Evolutionary conservation across 2,329 filamentous ascomycete genomes (phyloP).

Genomic region (Trichoderma atroviride): DNA sequence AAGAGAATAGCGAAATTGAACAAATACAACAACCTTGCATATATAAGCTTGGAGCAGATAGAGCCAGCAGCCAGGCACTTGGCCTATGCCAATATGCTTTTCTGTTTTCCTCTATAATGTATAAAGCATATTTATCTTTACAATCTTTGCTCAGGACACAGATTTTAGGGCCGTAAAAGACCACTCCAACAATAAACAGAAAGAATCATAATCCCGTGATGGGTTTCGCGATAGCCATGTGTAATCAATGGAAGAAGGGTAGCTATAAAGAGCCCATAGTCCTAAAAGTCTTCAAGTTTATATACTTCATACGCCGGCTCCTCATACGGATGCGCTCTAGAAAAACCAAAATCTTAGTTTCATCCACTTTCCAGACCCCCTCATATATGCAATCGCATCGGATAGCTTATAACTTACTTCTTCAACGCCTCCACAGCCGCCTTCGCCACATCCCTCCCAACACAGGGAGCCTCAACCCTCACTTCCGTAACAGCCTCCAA

Average conservation of each 20-base stretch:
- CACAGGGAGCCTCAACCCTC: slow-evolving; percentile 64
- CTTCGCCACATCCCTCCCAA: slow-evolving; percentile 58
- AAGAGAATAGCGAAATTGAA: neutral
- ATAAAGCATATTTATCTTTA: neutral
- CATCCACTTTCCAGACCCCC: neutral
- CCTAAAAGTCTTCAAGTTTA: slow-evolving; percentile 52
- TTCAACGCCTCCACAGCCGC: slow-evolving; percentile 67
- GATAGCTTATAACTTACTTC: slow-evolving; percentile 58
- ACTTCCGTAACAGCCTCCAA: slow-evolving; percentile 64
- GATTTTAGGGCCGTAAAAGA: neutral
- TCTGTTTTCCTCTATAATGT: neutral
- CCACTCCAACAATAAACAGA: too few species aligned
- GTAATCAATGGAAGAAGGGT: too few species aligned
- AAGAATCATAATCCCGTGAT: neutral
- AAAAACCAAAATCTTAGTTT: neutral
- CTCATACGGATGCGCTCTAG: slow-evolving; percentile 54
- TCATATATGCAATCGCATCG: neutral
- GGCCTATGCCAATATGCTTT: neutral
- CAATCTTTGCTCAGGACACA: neutral
- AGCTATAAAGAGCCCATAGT: neutral
- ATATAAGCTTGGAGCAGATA: neutral
- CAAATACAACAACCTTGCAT: neutral
- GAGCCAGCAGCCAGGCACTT: neutral
- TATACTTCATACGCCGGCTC: slow-evolving; percentile 53
- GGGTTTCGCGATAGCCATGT: too few species aligned